phyloP scores from a whole-genome alignment of 768 basidiomycete species.

The Suillus plorans region DNA sequence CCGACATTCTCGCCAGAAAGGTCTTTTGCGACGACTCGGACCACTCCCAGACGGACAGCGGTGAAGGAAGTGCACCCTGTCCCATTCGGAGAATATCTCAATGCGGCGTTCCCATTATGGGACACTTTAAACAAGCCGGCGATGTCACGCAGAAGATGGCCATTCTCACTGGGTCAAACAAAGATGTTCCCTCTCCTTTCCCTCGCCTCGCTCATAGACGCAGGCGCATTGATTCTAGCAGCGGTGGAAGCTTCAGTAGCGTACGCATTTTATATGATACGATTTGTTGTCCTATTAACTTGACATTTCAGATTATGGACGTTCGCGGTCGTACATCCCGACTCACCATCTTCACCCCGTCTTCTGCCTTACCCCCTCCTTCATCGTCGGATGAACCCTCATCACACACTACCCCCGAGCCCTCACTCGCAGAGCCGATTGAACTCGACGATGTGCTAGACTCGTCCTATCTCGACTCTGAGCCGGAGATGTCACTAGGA shows the following conservation, averaged over 20 bases:
- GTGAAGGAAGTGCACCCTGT: constrained; percentile 32
- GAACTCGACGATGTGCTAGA: constrained; percentile 76
- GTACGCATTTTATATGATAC: constrained; percentile 29
- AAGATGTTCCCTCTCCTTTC: constrained; percentile 34
- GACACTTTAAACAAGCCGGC: constrained; percentile 32
- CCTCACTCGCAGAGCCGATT: constrained; percentile 48
- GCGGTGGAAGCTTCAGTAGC: constrained; percentile 34
- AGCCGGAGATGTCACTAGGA: constrained; percentile 38
- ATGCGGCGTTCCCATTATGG: constrained; percentile 35
- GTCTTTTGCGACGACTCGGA: constrained; percentile 52
- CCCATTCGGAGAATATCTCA: constrained; percentile 15
- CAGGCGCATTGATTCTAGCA: constrained; percentile 26
- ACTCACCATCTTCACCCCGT: constrained; percentile 33
- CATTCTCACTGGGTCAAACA: constrained; percentile 29
- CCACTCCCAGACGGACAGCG: constrained; percentile 35
- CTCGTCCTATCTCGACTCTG: constrained; percentile 65
- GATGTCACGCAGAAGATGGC: constrained; percentile 19
- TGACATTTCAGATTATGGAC: constrained; percentile 24
- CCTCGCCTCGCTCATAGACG: constrained; percentile 23
- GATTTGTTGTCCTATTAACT: constrained; percentile 12
- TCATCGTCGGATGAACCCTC: constrained; percentile 38
- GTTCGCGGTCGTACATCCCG: constrained; percentile 32
- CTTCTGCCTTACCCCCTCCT: constrained; percentile 29
- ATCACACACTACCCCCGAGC: constrained; percentile 34
- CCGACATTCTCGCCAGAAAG: constrained; percentile 67